A percentile compares a stretch with the other conserved stretches of the same genome.
Evolutionary conservation across 2,329 filamentous ascomycete genomes (phyloP).

Genomic region (Aspergillus sp.): DNA sequence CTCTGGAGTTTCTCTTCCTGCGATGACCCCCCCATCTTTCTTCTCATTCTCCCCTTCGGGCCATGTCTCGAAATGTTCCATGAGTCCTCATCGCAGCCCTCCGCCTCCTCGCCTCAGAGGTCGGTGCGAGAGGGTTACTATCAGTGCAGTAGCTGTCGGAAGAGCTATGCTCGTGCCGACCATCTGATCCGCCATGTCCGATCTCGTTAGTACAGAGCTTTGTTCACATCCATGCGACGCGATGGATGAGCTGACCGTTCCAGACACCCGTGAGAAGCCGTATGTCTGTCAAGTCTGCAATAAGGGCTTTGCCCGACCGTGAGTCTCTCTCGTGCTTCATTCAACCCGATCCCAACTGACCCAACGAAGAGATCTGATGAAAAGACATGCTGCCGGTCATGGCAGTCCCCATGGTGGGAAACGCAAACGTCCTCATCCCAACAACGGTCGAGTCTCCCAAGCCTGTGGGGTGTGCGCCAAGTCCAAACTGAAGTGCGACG

Average conservation of each 20-base stretch:
- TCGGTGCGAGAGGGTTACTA: conserved; percentile 33
- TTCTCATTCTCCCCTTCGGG: background rate
- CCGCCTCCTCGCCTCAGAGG: conserved; percentile 8
- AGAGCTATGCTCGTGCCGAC: conserved; percentile 53
- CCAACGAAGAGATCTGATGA: conserved; percentile 44
- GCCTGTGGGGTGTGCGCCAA: conserved; percentile 54
- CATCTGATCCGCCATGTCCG: conserved; percentile 55
- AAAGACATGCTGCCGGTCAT: conserved; percentile 47
- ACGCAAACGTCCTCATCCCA: conserved; percentile 21
- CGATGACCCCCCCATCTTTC: background rate
- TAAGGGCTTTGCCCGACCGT: conserved; percentile 34
- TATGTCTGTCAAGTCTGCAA: conserved; percentile 32
- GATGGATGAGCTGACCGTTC: background rate
- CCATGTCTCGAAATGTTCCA: conserved; percentile 12
- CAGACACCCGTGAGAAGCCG: conserved; percentile 27
- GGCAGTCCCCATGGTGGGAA: conserved; percentile 36
- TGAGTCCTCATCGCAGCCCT: conserved; percentile 7
- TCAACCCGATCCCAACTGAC: background rate
- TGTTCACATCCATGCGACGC: too few species aligned
- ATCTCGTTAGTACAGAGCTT: conserved; percentile 35
- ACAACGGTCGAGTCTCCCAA: conserved; percentile 44
- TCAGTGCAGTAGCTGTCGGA: conserved; percentile 53
- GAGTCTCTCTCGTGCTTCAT: conserved; percentile 5
- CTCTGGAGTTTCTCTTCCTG: background rate
- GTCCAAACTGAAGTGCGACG: conserved; percentile 54